A percentile compares a stretch with the other conserved stretches of the same genome.
Evolutionary conservation across 2,329 filamentous ascomycete species (phyloP).

Genomic region (Paracoccidioides lutzii): DNA sequence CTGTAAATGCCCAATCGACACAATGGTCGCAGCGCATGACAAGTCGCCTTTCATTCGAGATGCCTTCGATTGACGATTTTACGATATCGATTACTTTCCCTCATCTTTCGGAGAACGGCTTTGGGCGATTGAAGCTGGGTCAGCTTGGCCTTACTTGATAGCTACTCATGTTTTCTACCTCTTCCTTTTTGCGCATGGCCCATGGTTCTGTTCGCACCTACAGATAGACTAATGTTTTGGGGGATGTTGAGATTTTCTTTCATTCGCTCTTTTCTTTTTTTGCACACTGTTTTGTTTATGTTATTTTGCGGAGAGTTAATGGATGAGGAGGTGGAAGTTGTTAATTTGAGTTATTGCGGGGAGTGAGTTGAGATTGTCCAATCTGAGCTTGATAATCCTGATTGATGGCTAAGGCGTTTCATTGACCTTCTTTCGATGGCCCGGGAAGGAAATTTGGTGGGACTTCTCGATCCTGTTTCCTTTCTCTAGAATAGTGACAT

Average conservation of each 20-base stretch:
- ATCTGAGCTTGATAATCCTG: neutral
- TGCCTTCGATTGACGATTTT: neutral
- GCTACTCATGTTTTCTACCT: neutral
- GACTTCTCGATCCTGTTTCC: neutral
- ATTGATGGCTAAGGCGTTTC: neutral
- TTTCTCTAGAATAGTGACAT: neutral
- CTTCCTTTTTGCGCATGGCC: neutral
- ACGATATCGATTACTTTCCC: neutral
- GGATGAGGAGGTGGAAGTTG: neutral
- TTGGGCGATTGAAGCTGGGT: too few relatives aligned
- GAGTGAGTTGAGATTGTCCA: neutral
- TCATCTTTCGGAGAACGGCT: neutral
- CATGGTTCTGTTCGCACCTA: neutral
- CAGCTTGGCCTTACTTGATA: neutral
- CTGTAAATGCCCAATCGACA: constrained; percentile 4
- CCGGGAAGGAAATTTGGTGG: neutral
- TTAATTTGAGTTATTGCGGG: neutral
- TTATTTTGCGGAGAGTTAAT: constrained; percentile 1
- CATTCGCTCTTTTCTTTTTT: constrained; percentile 6
- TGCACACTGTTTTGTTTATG: neutral
- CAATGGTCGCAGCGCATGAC: neutral
- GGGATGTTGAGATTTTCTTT: constrained; percentile 1
- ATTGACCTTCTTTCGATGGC: neutral
- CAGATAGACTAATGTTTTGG: neutral
- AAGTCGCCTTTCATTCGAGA: neutral